phyloP scores from a whole-genome alignment of 495 filamentous ascomycete genomes.

The Lasiosphaeris hirsuta region DNA sequence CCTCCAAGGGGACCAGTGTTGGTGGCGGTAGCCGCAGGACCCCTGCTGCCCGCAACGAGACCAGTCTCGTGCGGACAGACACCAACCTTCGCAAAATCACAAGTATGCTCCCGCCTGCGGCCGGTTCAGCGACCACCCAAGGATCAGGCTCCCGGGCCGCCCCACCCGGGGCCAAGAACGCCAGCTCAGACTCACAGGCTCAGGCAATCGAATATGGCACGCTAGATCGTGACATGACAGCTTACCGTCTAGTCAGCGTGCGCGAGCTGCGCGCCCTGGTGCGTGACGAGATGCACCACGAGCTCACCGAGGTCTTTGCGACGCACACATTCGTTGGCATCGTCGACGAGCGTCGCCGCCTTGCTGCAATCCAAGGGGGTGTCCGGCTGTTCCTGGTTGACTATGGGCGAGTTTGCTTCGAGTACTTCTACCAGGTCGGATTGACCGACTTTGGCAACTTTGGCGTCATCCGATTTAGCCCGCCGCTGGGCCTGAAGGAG shows the following conservation, averaged over 20 bases:
- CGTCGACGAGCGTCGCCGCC: constrained; percentile 79
- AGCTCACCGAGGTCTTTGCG: constrained; percentile 83
- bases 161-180: neutral
- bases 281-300: constrained; percentile 81
- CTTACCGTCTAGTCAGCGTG: constrained; percentile 71
- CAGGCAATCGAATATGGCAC: constrained; percentile 58
- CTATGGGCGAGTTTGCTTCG: constrained; percentile 81
- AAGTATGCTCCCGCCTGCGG: constrained; percentile 70
- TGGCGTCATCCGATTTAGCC: constrained; percentile 75
- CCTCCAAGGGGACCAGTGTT: constrained; percentile 41
- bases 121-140: constrained; percentile 11
- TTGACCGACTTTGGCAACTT: constrained; percentile 97
- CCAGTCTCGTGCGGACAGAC: constrained; percentile 88
- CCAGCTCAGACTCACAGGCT: neutral
- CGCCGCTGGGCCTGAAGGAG: constrained; percentile 66
- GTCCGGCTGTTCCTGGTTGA: constrained; percentile 93
- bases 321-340: constrained; percentile 92
- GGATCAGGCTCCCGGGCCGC: constrained; percentile 1
- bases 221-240: constrained; percentile 62
- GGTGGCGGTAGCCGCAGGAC: constrained; percentile 27
- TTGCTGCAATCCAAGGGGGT: constrained; percentile 89
- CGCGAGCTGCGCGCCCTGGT: constrained; percentile 78
- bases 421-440: constrained; percentile 96
- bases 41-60: constrained; percentile 68
- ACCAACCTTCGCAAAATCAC: constrained; percentile 91